Base-by-base conservation (phyloP, 176 grass and related monocot species). In the Zoysia japonica region DNA sequence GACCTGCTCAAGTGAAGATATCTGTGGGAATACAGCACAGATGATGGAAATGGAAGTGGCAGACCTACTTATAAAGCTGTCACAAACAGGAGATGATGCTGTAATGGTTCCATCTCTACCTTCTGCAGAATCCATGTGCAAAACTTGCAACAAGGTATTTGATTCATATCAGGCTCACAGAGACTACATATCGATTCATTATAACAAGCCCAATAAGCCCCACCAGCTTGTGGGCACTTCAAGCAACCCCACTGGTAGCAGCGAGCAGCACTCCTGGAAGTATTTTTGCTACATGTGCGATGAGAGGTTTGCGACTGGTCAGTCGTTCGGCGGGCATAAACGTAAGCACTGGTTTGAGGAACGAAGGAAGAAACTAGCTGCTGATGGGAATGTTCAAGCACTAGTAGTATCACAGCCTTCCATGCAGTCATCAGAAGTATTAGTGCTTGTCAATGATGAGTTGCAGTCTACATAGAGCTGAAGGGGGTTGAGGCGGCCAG, bases 41-140 rank as follows among this genome's bases (percentile, higher is more conserved):
- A 79, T 68, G 39, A 35, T n/a, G n/a, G 63, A 79, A 67, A 35
- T n/a, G n/a, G 63, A 79, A 67, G n/a, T 5, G 5, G n/a, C 77
- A 16, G 39, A 67, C 6, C 1, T 45, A 43, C 10, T 68, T 6
- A 66, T 39, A 6, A 11, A n/a, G 44, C 1, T 79, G 11, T 1
- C 11, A 16, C 2, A 55, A 44, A 15, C 6, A 42, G 2, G 1
- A 10, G n/a, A 53, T 2, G 62, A 9, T 7, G 39, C 3, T 40
- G 15, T 19, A 15, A 37, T n/a, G 47, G 15, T 11, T 36, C 16
- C 35, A 14, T 39, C 14, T 5, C 8, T 5, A 17, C 5, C 8
- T 8, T 41, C 56, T 14, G 2, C 2, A 5, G 2, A 1, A 4
- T 61, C 17, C 56, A 5, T 11, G 7, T 77, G 74, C 59, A 63